phyloP scores from a whole-genome alignment of 192 early-diverging fungal species.

The Backusella macrospora region DNA sequence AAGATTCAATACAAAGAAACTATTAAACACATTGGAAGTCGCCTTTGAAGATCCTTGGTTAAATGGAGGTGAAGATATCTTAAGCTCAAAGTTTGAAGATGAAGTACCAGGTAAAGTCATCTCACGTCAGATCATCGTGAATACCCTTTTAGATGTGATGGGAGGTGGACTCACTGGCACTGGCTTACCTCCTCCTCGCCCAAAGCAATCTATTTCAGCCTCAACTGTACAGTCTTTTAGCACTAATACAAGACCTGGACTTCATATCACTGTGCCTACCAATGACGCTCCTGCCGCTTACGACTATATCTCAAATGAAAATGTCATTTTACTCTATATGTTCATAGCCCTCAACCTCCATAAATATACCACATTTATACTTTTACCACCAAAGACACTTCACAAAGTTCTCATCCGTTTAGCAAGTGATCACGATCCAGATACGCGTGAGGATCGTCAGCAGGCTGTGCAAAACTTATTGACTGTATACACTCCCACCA shows the following conservation, averaged over 20 bases:
- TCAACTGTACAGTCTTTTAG: conserved; percentile 37
- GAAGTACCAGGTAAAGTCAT: conserved; percentile 57
- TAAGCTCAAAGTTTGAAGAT: conserved; percentile 47
- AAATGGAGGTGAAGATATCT: conserved; percentile 50
- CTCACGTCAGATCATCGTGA: conserved; percentile 61
- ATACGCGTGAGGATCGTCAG: conserved; percentile 55
- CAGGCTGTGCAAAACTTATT: conserved; percentile 56
- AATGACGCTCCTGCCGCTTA: conserved; percentile 23
- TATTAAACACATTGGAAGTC: conserved; percentile 53
- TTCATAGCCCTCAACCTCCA: conserved; percentile 59
- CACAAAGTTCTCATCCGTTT: conserved; percentile 54
- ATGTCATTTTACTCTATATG: conserved; percentile 48
- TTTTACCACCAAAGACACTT: conserved; percentile 54
- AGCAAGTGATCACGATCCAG: conserved; percentile 45
- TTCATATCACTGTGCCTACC: conserved; percentile 5
- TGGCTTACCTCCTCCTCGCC: conserved; percentile 32
- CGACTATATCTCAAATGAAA: conserved; percentile 24
- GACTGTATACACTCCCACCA: conserved; percentile 54
- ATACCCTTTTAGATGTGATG: conserved; percentile 60
- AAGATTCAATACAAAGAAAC: conserved; percentile 53
- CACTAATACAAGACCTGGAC: conserved; percentile 5
- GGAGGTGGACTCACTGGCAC: conserved; percentile 33
- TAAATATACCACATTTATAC: conserved; percentile 58
- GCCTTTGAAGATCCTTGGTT: conserved; percentile 66
- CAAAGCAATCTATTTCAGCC: conserved; percentile 33